Conservation (phyloP, 2,329 filamentous ascomycete genomes). For the Parastagonospora nodorum region DNA sequence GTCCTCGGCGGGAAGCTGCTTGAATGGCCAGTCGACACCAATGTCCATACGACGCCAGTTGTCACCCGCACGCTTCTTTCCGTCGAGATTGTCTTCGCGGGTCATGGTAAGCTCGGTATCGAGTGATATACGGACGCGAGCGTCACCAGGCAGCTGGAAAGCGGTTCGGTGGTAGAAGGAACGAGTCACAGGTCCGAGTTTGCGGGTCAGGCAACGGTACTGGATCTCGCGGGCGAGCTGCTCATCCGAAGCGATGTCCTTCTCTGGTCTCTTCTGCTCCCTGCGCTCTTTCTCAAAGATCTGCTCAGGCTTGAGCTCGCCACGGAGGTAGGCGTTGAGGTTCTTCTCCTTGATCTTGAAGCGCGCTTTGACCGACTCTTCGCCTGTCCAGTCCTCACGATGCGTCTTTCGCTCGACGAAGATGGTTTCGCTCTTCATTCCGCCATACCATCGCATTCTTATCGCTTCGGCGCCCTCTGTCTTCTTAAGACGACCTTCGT, state of each 20-base stretch:
- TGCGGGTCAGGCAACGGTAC: slow-evolving; percentile 86
- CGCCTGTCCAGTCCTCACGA: slow-evolving; percentile 97
- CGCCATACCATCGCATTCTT: slow-evolving; percentile 94
- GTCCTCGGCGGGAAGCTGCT: slow-evolving; percentile 82
- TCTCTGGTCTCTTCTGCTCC: slow-evolving; percentile 90
- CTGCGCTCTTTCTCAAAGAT: slow-evolving; percentile 97
- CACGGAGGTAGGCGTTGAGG: slow-evolving; percentile 86
- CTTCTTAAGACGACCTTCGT: slow-evolving; percentile 93
- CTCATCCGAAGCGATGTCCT: slow-evolving; percentile 90
- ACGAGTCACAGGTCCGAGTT: slow-evolving; percentile 85
- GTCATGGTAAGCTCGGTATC: slow-evolving; percentile 96
- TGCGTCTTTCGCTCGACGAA: slow-evolving; percentile 98
- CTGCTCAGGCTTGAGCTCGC: slow-evolving; percentile 80
- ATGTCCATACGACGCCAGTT: slow-evolving; percentile 99
- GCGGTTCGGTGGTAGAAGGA: slow-evolving; percentile 98
- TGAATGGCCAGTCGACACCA: slow-evolving; percentile 93
- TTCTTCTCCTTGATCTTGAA: slow-evolving; percentile 97
- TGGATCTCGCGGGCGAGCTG: slow-evolving; percentile 89
- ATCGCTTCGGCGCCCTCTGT: slow-evolving; percentile 97
- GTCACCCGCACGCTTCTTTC: slow-evolving; percentile 72
- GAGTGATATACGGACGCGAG: slow-evolving; percentile 92
- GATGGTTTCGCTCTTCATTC: slow-evolving; percentile 92
- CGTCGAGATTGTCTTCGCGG: slow-evolving; percentile 93
- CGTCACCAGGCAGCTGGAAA: slow-evolving; percentile 95
- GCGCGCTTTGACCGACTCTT: slow-evolving; percentile 97